Conservation (phyloP, 805 yeast species). For the Saccharomycopsis capsularis region DNA sequence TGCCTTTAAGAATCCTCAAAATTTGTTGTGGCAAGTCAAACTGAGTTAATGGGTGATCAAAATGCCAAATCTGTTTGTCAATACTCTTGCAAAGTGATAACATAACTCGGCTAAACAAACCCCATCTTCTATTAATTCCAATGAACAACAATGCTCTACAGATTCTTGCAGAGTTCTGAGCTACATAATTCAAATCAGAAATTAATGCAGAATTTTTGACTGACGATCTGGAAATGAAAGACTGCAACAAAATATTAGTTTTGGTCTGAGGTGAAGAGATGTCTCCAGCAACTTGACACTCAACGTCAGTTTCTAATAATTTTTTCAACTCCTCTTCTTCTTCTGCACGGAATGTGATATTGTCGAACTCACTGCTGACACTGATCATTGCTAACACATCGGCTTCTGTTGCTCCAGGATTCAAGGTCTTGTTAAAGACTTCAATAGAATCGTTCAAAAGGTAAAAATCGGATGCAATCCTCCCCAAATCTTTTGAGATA, state of each 20-base stretch:
- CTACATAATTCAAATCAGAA: conserved; percentile 88
- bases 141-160: conserved; percentile 84
- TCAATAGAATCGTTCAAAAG: conserved; percentile 79
- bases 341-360: conserved; percentile 81
- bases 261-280: conserved; percentile 74
- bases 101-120: conserved; percentile 64
- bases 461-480: conserved; percentile 92
- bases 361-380: conserved; percentile 90
- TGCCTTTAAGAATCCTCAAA: conserved; percentile 51
- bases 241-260: conserved; percentile 79
- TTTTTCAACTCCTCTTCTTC: conserved; percentile 68
- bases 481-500: conserved; percentile 80
- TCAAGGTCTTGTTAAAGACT: conserved; percentile 77
- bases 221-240: conserved; percentile 70
- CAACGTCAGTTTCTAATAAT: conserved; percentile 51
- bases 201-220: conserved; percentile 74
- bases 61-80: conserved; percentile 81
- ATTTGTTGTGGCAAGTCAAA: conserved; percentile 72
- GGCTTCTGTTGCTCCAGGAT: conserved; percentile 84
- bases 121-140: conserved; percentile 90
- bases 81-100: conserved; percentile 80
- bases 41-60: conserved; percentile 83
- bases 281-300: conserved; percentile 79
- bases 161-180: conserved; percentile 91
- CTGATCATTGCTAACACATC: conserved; percentile 83